Base-by-base conservation (phyloP, 1,139 yeast species). In the Blastobotrys proliferans region DNA sequence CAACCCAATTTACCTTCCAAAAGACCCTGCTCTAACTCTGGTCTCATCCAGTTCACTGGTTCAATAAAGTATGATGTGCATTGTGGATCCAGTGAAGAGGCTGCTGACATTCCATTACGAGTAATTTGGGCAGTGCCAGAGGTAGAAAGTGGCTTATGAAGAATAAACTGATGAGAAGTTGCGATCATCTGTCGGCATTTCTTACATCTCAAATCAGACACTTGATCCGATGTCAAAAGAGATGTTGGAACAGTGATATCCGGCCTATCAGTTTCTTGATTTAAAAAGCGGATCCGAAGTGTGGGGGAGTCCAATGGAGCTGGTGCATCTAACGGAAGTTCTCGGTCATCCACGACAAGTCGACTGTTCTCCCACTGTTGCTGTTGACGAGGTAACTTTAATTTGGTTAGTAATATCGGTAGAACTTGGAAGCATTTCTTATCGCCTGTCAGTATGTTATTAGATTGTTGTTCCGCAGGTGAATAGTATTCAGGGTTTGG, bases 31-130 rank as follows among this genome's bases (percentile, higher is more conserved):
- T 70, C 77, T 32, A 90, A 68, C 57, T 86, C 95, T 1, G 71
- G 68, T 48, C 81, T 75, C 99, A 92, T 92, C 98, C 98, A 92
- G 27, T 72, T 69, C 45, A 90, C 68, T 0, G 98, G 97, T 62
- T 92, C 97, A 11, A 79, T 70, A 53, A 87, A 79, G 60, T 75
- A 84, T 60, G 90, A 97, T n/a, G 94, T 83, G 61, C 98, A 92
- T 2, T 83, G 90, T 10, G 72, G 66, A 18, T 84, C 75, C 32
- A 83, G 72, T 4, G 67, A 76, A 53, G 72, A 63, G 0, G 69
- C 65, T 16, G 60, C 48, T 1, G 74, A 68, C 44, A 55, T 43
- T 20, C 62, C 62, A 32, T 54, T 53, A 19, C 61, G 50, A 2
- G 61, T 55, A 16, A 22, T 16, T 21, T 31, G 17, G 4, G 10